These are phyloP conservation scores for Phytophthora foliorum DNA, from an alignment of 352 stramenopile species.

Conservation along the genomic window DNA sequence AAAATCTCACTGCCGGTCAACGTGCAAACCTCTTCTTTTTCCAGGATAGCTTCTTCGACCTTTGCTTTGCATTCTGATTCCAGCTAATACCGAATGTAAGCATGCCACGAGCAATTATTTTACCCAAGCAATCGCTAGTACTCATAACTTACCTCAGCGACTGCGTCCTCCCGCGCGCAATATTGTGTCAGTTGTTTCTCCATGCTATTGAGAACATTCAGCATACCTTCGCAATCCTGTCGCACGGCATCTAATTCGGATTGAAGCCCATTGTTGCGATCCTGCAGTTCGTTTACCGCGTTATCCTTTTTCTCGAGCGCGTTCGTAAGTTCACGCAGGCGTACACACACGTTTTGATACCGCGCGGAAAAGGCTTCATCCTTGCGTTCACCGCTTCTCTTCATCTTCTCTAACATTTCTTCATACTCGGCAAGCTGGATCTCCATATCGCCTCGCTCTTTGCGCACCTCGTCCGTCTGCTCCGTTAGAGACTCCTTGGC, in stretches of 20 bases:
- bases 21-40: constrained; percentile 76
- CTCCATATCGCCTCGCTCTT: constrained; percentile 51
- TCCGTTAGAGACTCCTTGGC: constrained; percentile 56
- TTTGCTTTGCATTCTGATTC: constrained; percentile 77
- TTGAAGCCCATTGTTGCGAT: constrained; percentile 45
- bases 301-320: constrained; percentile 68
- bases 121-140: not conserved
- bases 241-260: constrained; percentile 73
- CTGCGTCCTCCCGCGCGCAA: constrained; percentile 73
- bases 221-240: constrained; percentile 86
- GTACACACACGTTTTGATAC: constrained; percentile 81
- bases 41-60: constrained; percentile 73
- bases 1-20: not conserved
- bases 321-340: constrained; percentile 69
- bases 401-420: constrained; percentile 62
- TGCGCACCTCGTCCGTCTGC: constrained; percentile 44
- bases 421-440: constrained; percentile 74
- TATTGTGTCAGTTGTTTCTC: constrained; percentile 88
- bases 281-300: constrained; percentile 60
- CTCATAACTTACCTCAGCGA: constrained; percentile 57
- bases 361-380: constrained; percentile 63
- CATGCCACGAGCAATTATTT: not conserved
- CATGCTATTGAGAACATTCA: constrained; percentile 86
- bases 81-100: constrained; percentile 45
- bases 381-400: constrained; percentile 66